phyloP scores from a whole-genome alignment of 352 stramenopile genomes.

The Lagenidium giganteum region DNA sequence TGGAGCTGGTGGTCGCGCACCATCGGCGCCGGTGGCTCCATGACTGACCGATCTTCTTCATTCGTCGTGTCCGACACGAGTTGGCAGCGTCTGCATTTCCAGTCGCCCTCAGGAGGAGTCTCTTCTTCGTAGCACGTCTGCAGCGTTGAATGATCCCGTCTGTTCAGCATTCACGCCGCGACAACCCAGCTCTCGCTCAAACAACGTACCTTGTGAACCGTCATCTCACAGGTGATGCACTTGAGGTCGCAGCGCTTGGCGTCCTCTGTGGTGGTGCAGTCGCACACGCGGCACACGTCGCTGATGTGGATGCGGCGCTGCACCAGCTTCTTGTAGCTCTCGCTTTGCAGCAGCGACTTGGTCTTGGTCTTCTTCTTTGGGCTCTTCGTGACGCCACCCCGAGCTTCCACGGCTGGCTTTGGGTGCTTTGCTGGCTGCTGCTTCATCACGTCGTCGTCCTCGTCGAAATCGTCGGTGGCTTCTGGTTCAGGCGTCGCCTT shows the following conservation, averaged over 20 bases:
- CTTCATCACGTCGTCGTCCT: background rate
- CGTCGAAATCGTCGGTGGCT: constrained; percentile 10
- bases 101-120: constrained; percentile 34
- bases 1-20: constrained; percentile 26
- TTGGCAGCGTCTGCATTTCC: constrained; percentile 54
- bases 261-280: constrained; percentile 42
- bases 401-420: constrained; percentile 1
- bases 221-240: constrained; percentile 60
- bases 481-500: background rate
- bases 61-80: constrained; percentile 32
- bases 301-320: constrained; percentile 70
- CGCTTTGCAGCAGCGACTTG: background rate
- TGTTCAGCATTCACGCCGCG: background rate
- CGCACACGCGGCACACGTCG: constrained; percentile 62
- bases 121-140: constrained; percentile 52
- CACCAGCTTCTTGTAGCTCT: constrained; percentile 38
- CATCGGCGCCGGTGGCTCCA: too few relatives aligned
- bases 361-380: constrained; percentile 16
- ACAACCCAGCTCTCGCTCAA: background rate
- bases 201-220: constrained; percentile 44
- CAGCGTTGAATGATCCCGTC: background rate
- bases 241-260: constrained; percentile 49
- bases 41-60: too few relatives aligned
- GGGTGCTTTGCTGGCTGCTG: background rate
- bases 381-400: background rate